Base-by-base conservation (phyloP, 257 asterid genomes). In the Solanum sejunctum region DNA sequence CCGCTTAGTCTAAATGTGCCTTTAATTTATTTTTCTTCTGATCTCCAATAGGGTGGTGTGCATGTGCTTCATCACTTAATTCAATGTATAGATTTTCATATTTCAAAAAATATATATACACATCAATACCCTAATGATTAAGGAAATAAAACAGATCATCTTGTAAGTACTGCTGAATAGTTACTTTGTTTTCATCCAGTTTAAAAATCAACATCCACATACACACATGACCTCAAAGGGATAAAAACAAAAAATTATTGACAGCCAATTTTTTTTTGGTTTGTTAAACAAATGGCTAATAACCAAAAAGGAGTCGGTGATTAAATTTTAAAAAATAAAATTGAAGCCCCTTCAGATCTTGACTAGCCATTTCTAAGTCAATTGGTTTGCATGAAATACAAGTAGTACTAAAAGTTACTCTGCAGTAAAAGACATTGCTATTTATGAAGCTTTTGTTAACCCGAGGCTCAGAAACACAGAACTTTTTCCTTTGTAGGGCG, bases 61-160 rank as follows among this genome's bases (percentile, higher is more conserved):
- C 97, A 95, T 92, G 98, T 92, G 98, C 94, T 80, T 86, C 56
- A 82, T 85, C 70, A 80, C 85, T 49, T 61, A 17, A 64, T 84
- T 87, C 86, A 85, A 88, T 83, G 36, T 23, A 66, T 45, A n/a
- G 69, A 89, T 73, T 83, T 64, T 88, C 60, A 63, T 67, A 80
- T 78, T 85, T 56, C 26, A 86, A 54, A 67, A 83, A 84, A 51
- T 84, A 83, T 77, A 83, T 79, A 83, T 73, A 84, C 41, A 55
- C 64, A 83, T 71, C 55, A 66, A 83, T 69, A 51, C 82, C 80
- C 81, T 66, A 83, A 83, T 70, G 81, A 83, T 83, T 83, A 83
- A 32, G 54, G 54, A 67, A 67, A 58, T n/a, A 58, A 80, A 32
- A 58, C 15, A 28, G 73, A 57, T 36, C 84, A 81, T 81, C 70